Evolutionary conservation across 257 asterid species (phyloP), one percentile per base, ranked within the genome.

Genomic region (Solanum chilense): DNA sequence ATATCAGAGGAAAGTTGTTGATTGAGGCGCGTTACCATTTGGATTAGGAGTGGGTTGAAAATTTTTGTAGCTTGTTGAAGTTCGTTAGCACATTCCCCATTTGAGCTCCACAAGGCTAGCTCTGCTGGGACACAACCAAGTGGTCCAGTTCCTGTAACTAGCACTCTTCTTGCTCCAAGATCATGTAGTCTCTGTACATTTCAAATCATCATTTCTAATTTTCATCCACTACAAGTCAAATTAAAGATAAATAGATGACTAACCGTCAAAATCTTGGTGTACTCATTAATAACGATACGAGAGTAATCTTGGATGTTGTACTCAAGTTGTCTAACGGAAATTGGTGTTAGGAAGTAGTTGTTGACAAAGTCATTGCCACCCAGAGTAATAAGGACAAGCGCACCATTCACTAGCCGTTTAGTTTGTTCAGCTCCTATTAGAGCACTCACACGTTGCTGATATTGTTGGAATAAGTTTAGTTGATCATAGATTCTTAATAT

Each of bases 81-180:
- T 14, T 92, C 98, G 3, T 86, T 89, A 0, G 96, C 92, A 84
- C 99, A 97, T 84, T 93, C 88, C 0, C 99, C 99, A 16, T 90
- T 86, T 10, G 89, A 73, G 89, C 99, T 89, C 33, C 97, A 89
- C 31, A 68, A 7, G 1, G 99, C 99, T 9, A 94, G 90, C 70
- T 92, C 95, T 0, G 96, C 94, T 5, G 99, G 99, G 5, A 93
- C 98, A 76, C 99, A 97, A 2, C 99, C 99, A 64, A 97, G 75
- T 6, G 99, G 99, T 1, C 99, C 99, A 0, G 96, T 93, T 39
- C 98, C 98, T 0, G 98, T 97, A 82, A 97, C 99, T 39, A 97
- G 74, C 7, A 97, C 96, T 86, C 96, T 91, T 18, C 98, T 87
- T 3, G 97, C 98, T 64, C 98, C 98, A 73, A 93, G 47, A 1